Evolutionary conservation across 1,284 basidiomycete genomes (phyloP), one percentile per base, ranked within the genome.

Genomic region (Moniliophthora roreri): DNA sequence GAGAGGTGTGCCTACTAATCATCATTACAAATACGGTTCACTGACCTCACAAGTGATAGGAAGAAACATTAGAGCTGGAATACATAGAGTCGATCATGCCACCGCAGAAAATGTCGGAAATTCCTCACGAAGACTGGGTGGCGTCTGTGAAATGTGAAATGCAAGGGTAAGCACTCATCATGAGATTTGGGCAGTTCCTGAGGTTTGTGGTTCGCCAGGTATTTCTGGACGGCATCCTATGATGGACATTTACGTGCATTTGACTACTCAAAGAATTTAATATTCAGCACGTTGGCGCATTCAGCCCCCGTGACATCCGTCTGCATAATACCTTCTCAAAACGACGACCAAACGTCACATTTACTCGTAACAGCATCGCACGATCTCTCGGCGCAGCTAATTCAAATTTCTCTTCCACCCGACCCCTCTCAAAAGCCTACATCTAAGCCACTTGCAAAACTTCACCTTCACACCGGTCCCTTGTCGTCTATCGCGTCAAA

Each of bases 41-140:
- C 42, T 50, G 46, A 41, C 26, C 49, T 57, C 45, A 65, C 60
- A 53, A 56, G 59, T 53, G 55, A 52, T 63, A 90, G 82, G 91
- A 95, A 78, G 89, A 93, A 65, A 94, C 91, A 2, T 79, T 98
- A 35, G 89, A 95, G 64, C 83, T 99, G 50, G 95, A 98, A 71
- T 98, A 98, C 73, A 87, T 99, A 53, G 87, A 95, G 69, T 92
- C 88, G 24, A 84, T 97, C 1, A 77, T 98, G 67, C 95, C 96
- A 0, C 96, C 96, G 0, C 83, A 92, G 62, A 86, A 87, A 56
- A 81, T 93, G 66, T 82, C 87, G 0, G 81, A 87, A 32, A 79
- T 94, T 52, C 88, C 91, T 18, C 91, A 95, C 60, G 91, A 98
- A 59, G 95, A 98, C 62, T 99, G 95, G 96, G 88, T 97, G 0